Evolutionary conservation across 1,284 basidiomycete species (phyloP).

Genomic region (Omphalotus olearius): DNA sequence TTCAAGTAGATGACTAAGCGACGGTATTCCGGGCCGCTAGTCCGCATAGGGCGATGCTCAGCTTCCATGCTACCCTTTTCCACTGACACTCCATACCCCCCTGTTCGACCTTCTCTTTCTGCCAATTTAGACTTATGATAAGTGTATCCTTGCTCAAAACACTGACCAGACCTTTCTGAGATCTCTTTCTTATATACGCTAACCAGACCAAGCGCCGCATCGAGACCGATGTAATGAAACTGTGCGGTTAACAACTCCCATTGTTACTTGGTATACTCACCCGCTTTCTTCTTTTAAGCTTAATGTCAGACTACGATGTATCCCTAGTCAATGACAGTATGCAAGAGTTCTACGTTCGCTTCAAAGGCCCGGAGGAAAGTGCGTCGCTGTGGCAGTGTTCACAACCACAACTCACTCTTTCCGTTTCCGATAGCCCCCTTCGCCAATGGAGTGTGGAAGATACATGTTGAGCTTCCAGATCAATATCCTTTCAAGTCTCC

Average conservation of each 20-base stretch:
- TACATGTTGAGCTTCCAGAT: conserved; percentile 98
- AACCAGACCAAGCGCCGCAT: conserved; percentile 80
- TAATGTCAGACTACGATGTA: conserved; percentile 98
- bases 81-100: neutral
- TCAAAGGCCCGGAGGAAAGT: conserved; percentile 95
- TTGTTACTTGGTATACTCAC: neutral
- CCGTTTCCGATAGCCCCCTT: conserved; percentile 73
- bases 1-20: neutral
- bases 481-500: conserved; percentile 99
- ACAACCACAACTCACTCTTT: conserved; percentile 6
- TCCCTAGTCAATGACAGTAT: conserved; percentile 97
- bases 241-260: conserved; percentile 52
- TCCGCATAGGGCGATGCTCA: too few species aligned
- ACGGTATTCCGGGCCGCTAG: too few species aligned
- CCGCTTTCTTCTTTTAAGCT: conserved; percentile 39
- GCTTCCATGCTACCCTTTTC: conserved; percentile 3
- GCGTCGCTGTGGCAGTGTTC: conserved; percentile 32
- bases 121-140: conserved; percentile 29
- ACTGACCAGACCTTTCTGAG: conserved; percentile 1
- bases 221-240: conserved; percentile 99
- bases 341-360: conserved; percentile 98
- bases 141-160: conserved; percentile 21
- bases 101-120: neutral
- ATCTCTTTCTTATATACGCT: conserved; percentile 30
- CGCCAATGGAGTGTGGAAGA: conserved; percentile 96